These are phyloP conservation scores for Suhomyces faveliae DNA, from an alignment of 805 yeast species.

Conservation along the genomic window DNA sequence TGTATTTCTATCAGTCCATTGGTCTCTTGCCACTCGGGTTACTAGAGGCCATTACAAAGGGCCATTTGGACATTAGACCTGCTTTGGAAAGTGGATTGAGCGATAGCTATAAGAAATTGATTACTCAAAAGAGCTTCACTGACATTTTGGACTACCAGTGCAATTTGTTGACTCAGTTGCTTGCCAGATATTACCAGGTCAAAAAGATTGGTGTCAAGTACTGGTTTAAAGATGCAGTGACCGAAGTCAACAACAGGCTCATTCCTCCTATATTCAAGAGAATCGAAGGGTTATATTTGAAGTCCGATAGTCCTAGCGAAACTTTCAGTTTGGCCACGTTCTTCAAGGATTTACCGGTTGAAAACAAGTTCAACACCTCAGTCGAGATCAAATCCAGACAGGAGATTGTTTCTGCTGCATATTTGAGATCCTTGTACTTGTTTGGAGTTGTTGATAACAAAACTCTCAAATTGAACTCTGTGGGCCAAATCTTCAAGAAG, in stretches of 20 bases:
- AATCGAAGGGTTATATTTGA: conserved; percentile 23
- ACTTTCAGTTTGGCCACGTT: conserved; percentile 27
- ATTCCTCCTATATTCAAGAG: conserved; percentile 52
- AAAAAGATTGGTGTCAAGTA: conserved; percentile 55
- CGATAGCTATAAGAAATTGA: conserved; percentile 55
- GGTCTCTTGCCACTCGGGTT: conserved; percentile 69
- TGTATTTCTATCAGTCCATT: conserved; percentile 73
- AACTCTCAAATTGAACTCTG: conserved; percentile 44
- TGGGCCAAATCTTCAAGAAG: conserved; percentile 50
- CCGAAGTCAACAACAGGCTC: conserved; percentile 50
- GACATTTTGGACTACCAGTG: conserved; percentile 60
- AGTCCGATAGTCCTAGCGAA: conserved; percentile 12
- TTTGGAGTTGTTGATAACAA: conserved; percentile 47
- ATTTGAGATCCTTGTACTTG: conserved; percentile 52
- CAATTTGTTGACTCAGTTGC: conserved; percentile 64
- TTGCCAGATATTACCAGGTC: conserved; percentile 83
- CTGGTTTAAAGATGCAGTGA: conserved; percentile 51
- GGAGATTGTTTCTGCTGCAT: conserved; percentile 57
- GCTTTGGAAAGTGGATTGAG: conserved; percentile 65
- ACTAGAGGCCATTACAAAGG: conserved; percentile 66
- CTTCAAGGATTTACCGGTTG: conserved; percentile 22
- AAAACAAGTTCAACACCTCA: conserved; percentile 3
- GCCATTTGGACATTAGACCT: conserved; percentile 57
- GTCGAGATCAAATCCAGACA: conserved; percentile 41
- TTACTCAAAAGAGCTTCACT: conserved; percentile 43